Base-by-base conservation (phyloP, 177 flowering plant species). In the Tripterygium wilfordii region DNA sequence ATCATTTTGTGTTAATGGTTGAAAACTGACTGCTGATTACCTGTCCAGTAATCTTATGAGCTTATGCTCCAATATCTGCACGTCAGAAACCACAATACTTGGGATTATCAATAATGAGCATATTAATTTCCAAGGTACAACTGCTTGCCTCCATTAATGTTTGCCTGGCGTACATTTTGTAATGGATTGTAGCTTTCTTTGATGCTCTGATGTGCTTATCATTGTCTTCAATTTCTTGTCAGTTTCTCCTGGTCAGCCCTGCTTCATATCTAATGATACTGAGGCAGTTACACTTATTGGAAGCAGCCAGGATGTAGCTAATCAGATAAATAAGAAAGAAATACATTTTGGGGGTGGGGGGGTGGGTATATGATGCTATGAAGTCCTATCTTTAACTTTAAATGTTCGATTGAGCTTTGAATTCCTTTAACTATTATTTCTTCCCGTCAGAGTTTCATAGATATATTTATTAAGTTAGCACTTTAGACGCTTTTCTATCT, bases 331-430 rank as follows among this genome's bases (percentile, higher is more conserved):
- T 62, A 83, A 79, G 73, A 89, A 80, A 61, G 99, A 94, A 77
- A 63, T 94, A 56, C 99, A 62, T 56, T 94, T n/a, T n/a, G n/a
- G n/a, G n/a, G n/a, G n/a, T n/a, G n/a, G 99, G 99, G 99, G 99
- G 76, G 92, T 86, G 64, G 67, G 91, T 69, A 30, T 42, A 36
- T 13, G 9, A 38, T n/a, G n/a, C n/a, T n/a, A n/a, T n/a, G n/a
- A n/a, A n/a, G n/a, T n/a, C n/a, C n/a, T n/a, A n/a, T 46, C 8
- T 13, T 46, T 18, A 5, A 8, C 2, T 15, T 17, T 12, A 8
- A 10, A 3, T 26, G 10, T 44, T n/a, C 21, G n/a, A 16, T 12
- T 0, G 21, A n/a, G n/a, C n/a, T n/a, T n/a, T n/a, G n/a, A n/a
- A n/a, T n/a, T n/a, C n/a, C n/a, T n/a, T n/a, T n/a, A n/a, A n/a